Conservation (phyloP, 1,284 basidiomycete species). For the Pterulicium gracile region DNA sequence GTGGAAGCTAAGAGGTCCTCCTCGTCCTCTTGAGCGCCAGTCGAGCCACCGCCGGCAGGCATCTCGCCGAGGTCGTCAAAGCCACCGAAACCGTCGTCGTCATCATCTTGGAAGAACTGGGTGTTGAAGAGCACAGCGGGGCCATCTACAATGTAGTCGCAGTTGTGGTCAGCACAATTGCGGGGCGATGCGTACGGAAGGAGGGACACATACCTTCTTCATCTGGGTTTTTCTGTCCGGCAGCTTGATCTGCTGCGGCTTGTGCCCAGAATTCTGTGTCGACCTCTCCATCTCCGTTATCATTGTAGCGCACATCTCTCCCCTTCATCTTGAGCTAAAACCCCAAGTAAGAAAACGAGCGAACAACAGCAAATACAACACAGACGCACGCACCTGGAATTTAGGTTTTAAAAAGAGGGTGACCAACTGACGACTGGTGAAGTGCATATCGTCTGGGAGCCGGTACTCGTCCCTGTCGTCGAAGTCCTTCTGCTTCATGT, state of each 20-base stretch:
- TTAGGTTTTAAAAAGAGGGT: conserved; percentile 94
- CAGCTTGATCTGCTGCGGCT: conserved; percentile 74
- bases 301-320: conserved; percentile 43
- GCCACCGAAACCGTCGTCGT: conserved; percentile 70
- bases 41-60: conserved; percentile 21
- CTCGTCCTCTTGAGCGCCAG: conserved; percentile 52
- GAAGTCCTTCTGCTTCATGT: conserved; percentile 45
- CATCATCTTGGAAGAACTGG: conserved; percentile 90
- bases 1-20: conserved; percentile 82
- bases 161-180: conserved; percentile 3
- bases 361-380: conserved; percentile 3
- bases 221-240: conserved; percentile 40
- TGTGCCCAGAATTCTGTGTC: conserved; percentile 95
- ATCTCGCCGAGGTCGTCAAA: conserved; percentile 45
- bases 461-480: conserved; percentile 71
- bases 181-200: not conserved
- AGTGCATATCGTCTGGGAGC: conserved; percentile 97
- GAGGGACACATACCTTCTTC: conserved; percentile 44
- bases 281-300: conserved; percentile 68
- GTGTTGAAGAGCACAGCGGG: conserved; percentile 78
- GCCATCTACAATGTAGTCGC: conserved; percentile 29
- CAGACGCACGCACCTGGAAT: conserved; percentile 57
- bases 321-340: conserved; percentile 76
- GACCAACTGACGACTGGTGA: conserved; percentile 82
- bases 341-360: conserved; percentile 6